Evolutionary conservation across 164 flowering plant species (phyloP), one percentile per base, ranked within the genome.

Genomic region (Macadamia integrifolia): DNA sequence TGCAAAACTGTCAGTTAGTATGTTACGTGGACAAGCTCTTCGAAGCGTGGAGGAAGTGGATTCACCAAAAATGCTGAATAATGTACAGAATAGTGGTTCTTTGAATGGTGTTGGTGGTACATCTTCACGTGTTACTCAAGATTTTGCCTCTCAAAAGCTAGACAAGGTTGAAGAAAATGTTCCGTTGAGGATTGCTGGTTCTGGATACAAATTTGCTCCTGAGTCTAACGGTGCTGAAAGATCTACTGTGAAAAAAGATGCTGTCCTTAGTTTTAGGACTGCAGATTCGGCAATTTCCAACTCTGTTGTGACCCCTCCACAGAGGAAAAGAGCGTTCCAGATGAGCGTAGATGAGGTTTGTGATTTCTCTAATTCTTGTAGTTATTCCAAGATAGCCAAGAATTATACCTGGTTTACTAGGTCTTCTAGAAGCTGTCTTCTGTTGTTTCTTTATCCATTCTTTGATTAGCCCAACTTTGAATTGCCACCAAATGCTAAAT

Each of bases 301-400:
- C 30, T 61, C 70, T 68, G 69, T n/a, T 52, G 35, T 66, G 49
- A 63, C 74, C 60, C 75, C 75, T 42, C 50, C 77, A 44, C 82
- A 67, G 66, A 84, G 69, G 72, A 88, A 79, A 64, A 79, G 78
- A 29, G 86, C 83, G 30, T 95, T 91, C 77, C 83, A 81, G 76
- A 95, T 95, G 91, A 88, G 88, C 80, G 98, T 96, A 30, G 88
- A 83, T 74, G 98, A 95, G 97, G 98, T 92, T 65, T 71, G 64
- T 74, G 31, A 0, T 32, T 58, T 13, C n/a, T 65, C 64, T 61
- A 23, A 23, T 23, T 23, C 23, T 23, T 23, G 23, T 32, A 14
- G 9, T n/a, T 55, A 18, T 5, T 52, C n/a, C 32, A 15, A 44
- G 53, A 63, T 29, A 44, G 32, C 18, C 14, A 23, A 7, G 50